phyloP scores from a whole-genome alignment of 805 yeast genomes.

The Komagataella pastoris region DNA sequence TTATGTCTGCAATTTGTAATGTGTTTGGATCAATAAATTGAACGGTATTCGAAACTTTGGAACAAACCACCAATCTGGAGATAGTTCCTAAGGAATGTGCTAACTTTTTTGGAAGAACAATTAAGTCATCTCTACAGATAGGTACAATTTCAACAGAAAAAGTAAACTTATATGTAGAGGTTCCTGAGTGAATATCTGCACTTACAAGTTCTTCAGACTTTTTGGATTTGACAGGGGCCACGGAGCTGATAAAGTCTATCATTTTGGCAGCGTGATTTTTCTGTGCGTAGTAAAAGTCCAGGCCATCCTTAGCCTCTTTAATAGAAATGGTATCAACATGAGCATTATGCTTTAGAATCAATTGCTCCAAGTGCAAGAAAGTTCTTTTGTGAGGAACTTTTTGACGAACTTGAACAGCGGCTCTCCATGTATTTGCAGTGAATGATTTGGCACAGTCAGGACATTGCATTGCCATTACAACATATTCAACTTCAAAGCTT shows the following conservation, averaged over 20 bases:
- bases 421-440: constrained; percentile 97
- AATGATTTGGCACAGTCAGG: constrained; percentile 97
- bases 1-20: constrained; percentile 63
- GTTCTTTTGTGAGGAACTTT: constrained; percentile 96
- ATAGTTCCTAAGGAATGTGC: constrained; percentile 79
- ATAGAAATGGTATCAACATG: constrained; percentile 90
- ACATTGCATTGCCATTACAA: constrained; percentile 93
- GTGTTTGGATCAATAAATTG: constrained; percentile 84
- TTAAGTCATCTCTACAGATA: constrained; percentile 92
- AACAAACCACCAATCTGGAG: constrained; percentile 71
- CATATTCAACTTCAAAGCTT: constrained; percentile 85
- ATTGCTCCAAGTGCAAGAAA: constrained; percentile 87
- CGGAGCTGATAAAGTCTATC: constrained; percentile 79
- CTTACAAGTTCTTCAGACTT: constrained; percentile 87
- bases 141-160: constrained; percentile 92
- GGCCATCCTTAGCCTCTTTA: constrained; percentile 85
- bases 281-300: constrained; percentile 84
- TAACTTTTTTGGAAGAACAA: constrained; percentile 76
- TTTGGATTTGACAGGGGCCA: constrained; percentile 72
- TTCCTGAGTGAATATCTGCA: constrained; percentile 84
- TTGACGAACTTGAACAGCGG: constrained; percentile 94
- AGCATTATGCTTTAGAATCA: constrained; percentile 84
- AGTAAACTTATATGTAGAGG: constrained; percentile 79
- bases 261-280: constrained; percentile 87
- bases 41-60: constrained; percentile 66